Evolutionary conservation across 192 early-diverging fungal genomes (phyloP).

Genomic region (Linnemannia elongata): DNA sequence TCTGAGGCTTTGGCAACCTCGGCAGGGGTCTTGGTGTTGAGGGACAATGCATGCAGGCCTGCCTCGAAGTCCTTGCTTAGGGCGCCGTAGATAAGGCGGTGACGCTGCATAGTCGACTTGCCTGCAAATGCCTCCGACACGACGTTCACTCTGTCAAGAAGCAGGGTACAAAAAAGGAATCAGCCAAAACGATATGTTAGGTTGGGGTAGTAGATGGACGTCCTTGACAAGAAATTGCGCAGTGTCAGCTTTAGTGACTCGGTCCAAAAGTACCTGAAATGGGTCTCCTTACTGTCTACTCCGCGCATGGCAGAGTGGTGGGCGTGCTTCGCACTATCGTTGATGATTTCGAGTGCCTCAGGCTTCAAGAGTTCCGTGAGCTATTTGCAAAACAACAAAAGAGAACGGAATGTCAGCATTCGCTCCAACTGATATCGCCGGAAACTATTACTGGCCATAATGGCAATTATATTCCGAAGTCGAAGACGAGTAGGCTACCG

Average conservation of each 20-base stretch:
- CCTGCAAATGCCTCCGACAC: slow-evolving; percentile 80
- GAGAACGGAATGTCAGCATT: not conserved
- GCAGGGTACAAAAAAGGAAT: not conserved
- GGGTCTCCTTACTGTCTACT: slow-evolving; percentile 81
- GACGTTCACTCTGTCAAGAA: slow-evolving; percentile 66
- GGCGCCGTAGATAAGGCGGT: slow-evolving; percentile 78
- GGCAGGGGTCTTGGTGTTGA: slow-evolving; percentile 82
- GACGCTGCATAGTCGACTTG: slow-evolving; percentile 72
- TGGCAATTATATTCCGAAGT: not conserved
- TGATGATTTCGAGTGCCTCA: slow-evolving; percentile 73
- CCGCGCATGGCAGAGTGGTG: slow-evolving; percentile 92
- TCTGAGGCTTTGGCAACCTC: slow-evolving; percentile 63
- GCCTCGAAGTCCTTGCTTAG: slow-evolving; percentile 78
- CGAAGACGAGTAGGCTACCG: slow-evolving; percentile 4
- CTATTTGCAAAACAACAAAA: slow-evolving; percentile 1
- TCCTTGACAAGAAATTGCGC: not conserved
- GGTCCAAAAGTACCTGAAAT: slow-evolving; percentile 71
- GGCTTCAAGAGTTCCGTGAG: slow-evolving; percentile 67
- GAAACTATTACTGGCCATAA: not conserved
- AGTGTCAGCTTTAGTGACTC: not conserved
- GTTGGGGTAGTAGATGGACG: not conserved
- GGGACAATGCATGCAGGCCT: slow-evolving; percentile 83
- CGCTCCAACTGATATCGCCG: not conserved
- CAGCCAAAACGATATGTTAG: too few relatives aligned
- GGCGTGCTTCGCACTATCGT: slow-evolving; percentile 85